A percentile compares a stretch with the other conserved stretches of the same genome.
phyloP scores from a whole-genome alignment of 163 green algal species.

The Scenedesmus sp. region DNA sequence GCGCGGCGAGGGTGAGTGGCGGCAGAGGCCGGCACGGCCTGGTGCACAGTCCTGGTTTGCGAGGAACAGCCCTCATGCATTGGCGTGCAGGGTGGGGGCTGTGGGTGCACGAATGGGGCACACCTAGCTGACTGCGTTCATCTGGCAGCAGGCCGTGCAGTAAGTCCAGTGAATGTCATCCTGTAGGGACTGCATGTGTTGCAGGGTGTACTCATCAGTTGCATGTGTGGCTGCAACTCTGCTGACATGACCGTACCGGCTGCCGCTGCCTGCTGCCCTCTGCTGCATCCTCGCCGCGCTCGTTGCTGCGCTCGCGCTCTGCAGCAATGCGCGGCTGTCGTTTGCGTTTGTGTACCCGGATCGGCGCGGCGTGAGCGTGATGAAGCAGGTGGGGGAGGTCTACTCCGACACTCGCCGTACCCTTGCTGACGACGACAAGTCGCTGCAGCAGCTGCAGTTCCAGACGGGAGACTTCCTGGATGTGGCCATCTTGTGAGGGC shows the following conservation, averaged over 20 bases:
- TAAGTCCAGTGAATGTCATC: too few species aligned
- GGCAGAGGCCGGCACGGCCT: not conserved
- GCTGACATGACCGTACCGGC: too few species aligned
- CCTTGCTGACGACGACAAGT: slow-evolving; percentile 81
- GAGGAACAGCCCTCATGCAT: not conserved
- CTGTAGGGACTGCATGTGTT: not conserved
- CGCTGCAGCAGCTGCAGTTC: slow-evolving; percentile 84
- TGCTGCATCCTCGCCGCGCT: not conserved
- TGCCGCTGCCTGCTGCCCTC: too few species aligned
- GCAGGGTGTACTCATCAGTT: too few species aligned
- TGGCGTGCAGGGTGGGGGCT: too few species aligned
- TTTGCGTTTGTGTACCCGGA: slow-evolving; percentile 94
- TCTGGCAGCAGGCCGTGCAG: too few species aligned
- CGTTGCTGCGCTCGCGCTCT: not conserved
- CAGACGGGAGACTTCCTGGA: slow-evolving; percentile 80
- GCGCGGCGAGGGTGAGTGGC: slow-evolving; percentile 47
- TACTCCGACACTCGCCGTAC: slow-evolving; percentile 54
- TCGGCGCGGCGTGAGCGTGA: slow-evolving; percentile 81
- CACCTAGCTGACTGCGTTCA: too few species aligned
- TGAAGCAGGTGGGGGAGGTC: slow-evolving; percentile 83
- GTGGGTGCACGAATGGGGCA: too few species aligned
- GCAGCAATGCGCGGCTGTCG: slow-evolving; percentile 63
- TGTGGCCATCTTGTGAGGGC: slow-evolving; percentile 62
- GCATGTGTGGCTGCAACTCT: not conserved
- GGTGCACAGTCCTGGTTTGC: not conserved